Percentiles rank a stretch among this genome's conserved stretches.
Conservation (phyloP, 2,329 filamentous ascomycete genomes). For the Aspergillus novoparasiticus region DNA sequence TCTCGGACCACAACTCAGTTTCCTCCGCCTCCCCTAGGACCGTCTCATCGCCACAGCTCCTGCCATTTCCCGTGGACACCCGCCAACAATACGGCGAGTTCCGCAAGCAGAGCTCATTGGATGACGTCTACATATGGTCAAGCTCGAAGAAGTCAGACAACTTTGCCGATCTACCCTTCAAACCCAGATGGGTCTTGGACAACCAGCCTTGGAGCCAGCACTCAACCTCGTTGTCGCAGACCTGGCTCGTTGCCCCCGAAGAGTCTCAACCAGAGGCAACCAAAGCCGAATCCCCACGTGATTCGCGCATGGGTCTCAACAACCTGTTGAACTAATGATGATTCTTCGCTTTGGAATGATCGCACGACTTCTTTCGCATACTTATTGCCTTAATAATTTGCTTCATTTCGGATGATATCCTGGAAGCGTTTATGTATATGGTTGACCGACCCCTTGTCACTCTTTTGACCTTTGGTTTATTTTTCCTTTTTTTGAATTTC, state of each 20-base stretch:
- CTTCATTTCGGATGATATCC: slow-evolving; percentile 20
- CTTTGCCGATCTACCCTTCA: slow-evolving; percentile 28
- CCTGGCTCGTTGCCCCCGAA: slow-evolving; percentile 23
- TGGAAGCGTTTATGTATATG: slow-evolving; percentile 21
- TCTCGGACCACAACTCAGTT: slow-evolving; percentile 69
- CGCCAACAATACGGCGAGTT: slow-evolving; percentile 41
- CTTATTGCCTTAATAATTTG: slow-evolving; percentile 18
- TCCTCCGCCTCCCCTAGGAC: slow-evolving; percentile 62
- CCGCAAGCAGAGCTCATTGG: slow-evolving; percentile 35
- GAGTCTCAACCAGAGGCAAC: slow-evolving; percentile 16
- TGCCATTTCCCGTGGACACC: slow-evolving; percentile 47
- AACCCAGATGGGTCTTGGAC: slow-evolving; percentile 32
- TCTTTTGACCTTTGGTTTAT: slow-evolving; percentile 13
- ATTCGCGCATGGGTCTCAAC: slow-evolving; percentile 44
- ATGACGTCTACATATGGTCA: slow-evolving; percentile 27
- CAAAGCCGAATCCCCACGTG: slow-evolving; percentile 31
- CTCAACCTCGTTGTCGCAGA: slow-evolving; percentile 28
- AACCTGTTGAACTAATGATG: slow-evolving; percentile 40
- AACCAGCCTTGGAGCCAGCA: slow-evolving; percentile 33
- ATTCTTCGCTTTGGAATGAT: slow-evolving; percentile 23
- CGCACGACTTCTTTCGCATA: slow-evolving; percentile 23
- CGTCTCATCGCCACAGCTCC: slow-evolving; percentile 44
- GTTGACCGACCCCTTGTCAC: slow-evolving; percentile 17
- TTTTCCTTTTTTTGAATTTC: slow-evolving; percentile 11
- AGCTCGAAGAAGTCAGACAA: slow-evolving; percentile 24